phyloP scores from a whole-genome alignment of 164 flowering plant species.

The Litsea cubeba region DNA sequence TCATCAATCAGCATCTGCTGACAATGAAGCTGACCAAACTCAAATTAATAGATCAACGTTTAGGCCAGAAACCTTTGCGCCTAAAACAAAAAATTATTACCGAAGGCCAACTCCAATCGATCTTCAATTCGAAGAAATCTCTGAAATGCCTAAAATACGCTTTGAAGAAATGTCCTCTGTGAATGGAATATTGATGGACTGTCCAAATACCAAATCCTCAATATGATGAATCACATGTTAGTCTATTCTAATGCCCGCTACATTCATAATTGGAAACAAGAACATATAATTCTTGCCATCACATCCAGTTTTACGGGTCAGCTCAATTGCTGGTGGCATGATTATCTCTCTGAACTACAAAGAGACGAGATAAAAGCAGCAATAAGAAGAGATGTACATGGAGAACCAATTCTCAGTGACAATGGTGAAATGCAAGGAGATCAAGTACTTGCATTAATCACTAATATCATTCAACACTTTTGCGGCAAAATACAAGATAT shows the following conservation, averaged over 20 bases:
- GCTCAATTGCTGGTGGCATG: background rate
- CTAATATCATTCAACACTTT: background rate
- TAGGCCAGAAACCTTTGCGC: no score
- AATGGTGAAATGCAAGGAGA: background rate
- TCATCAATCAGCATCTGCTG: background rate
- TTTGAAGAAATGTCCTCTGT: background rate
- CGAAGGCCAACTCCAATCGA: background rate
- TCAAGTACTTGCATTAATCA: background rate
- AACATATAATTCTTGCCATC: background rate
- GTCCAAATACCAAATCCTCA: background rate
- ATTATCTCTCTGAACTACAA: background rate
- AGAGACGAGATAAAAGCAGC: background rate
- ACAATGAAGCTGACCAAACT: background rate
- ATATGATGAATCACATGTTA: background rate
- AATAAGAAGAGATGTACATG: background rate
- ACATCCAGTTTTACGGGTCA: background rate
- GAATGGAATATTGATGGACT: background rate
- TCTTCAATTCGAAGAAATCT: background rate
- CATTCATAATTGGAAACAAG: background rate
- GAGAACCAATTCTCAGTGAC: background rate
- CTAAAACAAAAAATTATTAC: background rate
- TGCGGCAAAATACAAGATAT: background rate
- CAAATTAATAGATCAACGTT: background rate
- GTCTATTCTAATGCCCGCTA: background rate
- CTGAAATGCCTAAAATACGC: background rate